These are phyloP conservation scores for Sarocladium strictum DNA, from an alignment of 2,329 filamentous ascomycete genomes.

Conservation along the genomic window DNA sequence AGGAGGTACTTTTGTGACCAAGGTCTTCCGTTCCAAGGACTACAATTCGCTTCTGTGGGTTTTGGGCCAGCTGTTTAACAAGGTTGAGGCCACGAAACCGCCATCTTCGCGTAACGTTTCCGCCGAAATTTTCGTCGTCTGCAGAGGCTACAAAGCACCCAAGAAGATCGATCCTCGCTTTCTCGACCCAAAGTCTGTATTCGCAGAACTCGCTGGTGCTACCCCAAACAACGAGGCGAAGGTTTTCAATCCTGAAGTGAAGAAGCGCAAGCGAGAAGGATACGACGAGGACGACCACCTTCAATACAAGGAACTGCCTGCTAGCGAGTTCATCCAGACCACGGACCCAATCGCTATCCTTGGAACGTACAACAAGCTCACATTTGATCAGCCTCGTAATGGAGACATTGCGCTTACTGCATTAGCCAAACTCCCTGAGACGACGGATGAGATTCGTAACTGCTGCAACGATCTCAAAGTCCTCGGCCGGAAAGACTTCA, in stretches of 20 bases:
- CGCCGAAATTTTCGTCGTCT: constrained; percentile 98
- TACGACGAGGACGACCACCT: constrained; percentile 95
- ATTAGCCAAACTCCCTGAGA: constrained; percentile 78
- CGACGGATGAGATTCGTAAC: constrained; percentile 71
- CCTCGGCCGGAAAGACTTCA: constrained; percentile 90
- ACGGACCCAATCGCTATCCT: constrained; percentile 89
- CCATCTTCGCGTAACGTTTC: constrained; percentile 94
- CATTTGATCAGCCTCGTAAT: constrained; percentile 73
- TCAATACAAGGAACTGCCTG: constrained; percentile 82
- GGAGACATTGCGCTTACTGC: constrained; percentile 84
- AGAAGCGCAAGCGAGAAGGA: constrained; percentile 95
- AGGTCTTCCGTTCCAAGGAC: constrained; percentile 95
- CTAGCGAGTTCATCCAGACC: constrained; percentile 91
- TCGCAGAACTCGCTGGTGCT: constrained; percentile 81
- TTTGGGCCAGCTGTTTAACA: constrained; percentile 91
- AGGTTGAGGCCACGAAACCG: constrained; percentile 95
- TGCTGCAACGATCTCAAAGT: constrained; percentile 84
- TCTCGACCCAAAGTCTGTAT: constrained; percentile 81
- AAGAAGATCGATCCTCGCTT: constrained; percentile 91
- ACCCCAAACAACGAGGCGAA: constrained; percentile 95
- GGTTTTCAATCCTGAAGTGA: constrained; percentile 94
- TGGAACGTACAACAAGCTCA: constrained; percentile 76
- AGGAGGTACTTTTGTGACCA: constrained; percentile 91
- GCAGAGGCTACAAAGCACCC: constrained; percentile 88
- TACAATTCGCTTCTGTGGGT: constrained; percentile 96